Conservation (phyloP, 2,329 filamentous ascomycete genomes). For the Diplocarpon mali region DNA sequence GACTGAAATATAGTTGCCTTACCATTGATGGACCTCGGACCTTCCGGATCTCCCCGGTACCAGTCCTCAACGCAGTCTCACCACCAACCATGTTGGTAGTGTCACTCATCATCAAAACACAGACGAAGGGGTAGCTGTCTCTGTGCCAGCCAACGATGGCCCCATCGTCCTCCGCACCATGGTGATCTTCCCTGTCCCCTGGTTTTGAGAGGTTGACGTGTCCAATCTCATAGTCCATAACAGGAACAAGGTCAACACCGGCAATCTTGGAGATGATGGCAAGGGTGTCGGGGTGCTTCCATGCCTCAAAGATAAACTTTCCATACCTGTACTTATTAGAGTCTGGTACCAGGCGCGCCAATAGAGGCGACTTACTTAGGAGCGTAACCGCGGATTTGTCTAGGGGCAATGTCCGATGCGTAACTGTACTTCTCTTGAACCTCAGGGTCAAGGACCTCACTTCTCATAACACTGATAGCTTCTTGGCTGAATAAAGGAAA, state of each 20-base stretch:
- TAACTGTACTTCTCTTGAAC: conserved; percentile 46
- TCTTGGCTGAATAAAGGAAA: conserved; percentile 52
- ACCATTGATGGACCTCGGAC: conserved; percentile 34
- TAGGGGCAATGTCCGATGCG: conserved; percentile 46
- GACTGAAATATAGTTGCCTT: conserved; percentile 8
- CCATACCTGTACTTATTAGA: conserved; percentile 36
- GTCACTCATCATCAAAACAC: conserved; percentile 40
- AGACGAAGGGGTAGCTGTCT: conserved; percentile 40
- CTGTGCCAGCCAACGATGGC: conserved; percentile 38
- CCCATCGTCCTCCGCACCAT: conserved; percentile 18
- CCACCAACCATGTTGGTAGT: conserved; percentile 37
- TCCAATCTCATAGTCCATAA: conserved; percentile 46
- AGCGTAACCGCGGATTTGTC: conserved; percentile 43
- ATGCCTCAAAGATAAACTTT: conserved; percentile 53
- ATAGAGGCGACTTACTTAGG: conserved; percentile 36
- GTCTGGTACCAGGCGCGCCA: conserved; percentile 1
- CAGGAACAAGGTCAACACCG: conserved; percentile 45
- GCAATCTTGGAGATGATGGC: conserved; percentile 43
- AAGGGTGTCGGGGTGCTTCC: conserved; percentile 44
- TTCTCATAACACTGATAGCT: conserved; percentile 49
- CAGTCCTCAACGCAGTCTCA: conserved; percentile 51
- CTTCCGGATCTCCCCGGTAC: conserved; percentile 34
- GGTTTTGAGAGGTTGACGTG: conserved; percentile 44
- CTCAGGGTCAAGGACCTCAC: conserved; percentile 46
- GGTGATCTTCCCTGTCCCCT: conserved; percentile 18